A percentile compares a stretch with the other conserved stretches of the same genome.
Conservation (phyloP, 139 green algal genomes). For the Ulvella scutata region DNA sequence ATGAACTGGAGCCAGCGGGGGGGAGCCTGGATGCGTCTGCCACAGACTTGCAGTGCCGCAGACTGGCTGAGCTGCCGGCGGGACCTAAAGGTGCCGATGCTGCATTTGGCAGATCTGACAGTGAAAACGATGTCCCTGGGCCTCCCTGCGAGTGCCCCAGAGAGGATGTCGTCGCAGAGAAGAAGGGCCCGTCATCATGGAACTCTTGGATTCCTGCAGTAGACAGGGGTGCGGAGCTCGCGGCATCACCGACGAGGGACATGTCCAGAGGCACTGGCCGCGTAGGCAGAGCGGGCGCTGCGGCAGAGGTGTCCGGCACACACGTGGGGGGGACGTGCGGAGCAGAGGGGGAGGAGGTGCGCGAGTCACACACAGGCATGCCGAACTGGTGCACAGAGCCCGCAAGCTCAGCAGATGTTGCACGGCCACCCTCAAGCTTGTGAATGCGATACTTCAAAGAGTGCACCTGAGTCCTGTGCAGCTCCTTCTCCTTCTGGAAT, state of each 20-base stretch:
- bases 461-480: background rate
- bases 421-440: background rate
- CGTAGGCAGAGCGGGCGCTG: background rate
- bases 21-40: no score
- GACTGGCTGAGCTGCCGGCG: no score
- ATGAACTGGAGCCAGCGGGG: no score
- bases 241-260: background rate
- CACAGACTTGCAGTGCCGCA: no score
- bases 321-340: no score
- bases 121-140: no score
- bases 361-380: no score
- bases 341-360: background rate
- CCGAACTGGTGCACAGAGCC: background rate
- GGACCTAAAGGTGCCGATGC: no score
- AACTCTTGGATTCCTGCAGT: background rate
- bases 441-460: background rate
- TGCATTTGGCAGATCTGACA: no score
- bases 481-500: background rate
- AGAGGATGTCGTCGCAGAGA: no score
- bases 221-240: background rate
- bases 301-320: background rate
- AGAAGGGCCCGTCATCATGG: background rate
- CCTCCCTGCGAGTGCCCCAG: no score
- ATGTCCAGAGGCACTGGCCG: background rate
- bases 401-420: background rate